Conservation (phyloP, 2,329 filamentous ascomycete genomes). For the Fusarium protoensiforme region DNA sequence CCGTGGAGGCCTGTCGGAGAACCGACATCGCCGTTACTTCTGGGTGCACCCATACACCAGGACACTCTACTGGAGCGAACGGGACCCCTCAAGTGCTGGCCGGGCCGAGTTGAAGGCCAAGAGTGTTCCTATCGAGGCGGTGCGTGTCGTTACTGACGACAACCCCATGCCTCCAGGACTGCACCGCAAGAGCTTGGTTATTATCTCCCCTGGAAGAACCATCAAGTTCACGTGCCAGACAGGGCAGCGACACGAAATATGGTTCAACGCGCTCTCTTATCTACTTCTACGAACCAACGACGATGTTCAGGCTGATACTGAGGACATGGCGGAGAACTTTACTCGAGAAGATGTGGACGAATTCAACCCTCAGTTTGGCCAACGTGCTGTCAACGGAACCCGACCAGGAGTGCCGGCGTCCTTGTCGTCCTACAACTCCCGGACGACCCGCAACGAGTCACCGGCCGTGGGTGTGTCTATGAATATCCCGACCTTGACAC, state of each 20-base stretch:
- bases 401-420: slow-evolving; percentile 70
- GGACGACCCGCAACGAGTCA: slow-evolving; percentile 74
- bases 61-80: slow-evolving; percentile 95
- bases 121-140: slow-evolving; percentile 93
- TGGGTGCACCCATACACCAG: slow-evolving; percentile 99
- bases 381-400: slow-evolving; percentile 48
- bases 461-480: slow-evolving; percentile 63
- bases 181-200: slow-evolving; percentile 91
- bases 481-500: slow-evolving; percentile 67
- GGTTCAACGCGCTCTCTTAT: slow-evolving; percentile 98
- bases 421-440: slow-evolving; percentile 83
- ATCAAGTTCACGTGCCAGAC: slow-evolving; percentile 97
- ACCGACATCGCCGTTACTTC: slow-evolving; percentile 94
- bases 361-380: slow-evolving; percentile 77
- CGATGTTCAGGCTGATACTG: slow-evolving; percentile 70
- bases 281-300: slow-evolving; percentile 81
- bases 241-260: slow-evolving; percentile 94
- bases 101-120: slow-evolving; percentile 81
- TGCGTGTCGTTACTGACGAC: slow-evolving; percentile 91
- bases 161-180: slow-evolving; percentile 95
- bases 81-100: slow-evolving; percentile 84
- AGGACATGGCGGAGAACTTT: slow-evolving; percentile 68
- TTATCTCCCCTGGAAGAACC: slow-evolving; percentile 87
- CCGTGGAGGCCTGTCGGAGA: slow-evolving; percentile 88
- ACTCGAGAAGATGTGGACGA: slow-evolving; percentile 76